Evolutionary conservation across 1,284 basidiomycete genomes (phyloP), one percentile per base, ranked within the genome.

Genomic region (Taiwanofungus camphoratus): DNA sequence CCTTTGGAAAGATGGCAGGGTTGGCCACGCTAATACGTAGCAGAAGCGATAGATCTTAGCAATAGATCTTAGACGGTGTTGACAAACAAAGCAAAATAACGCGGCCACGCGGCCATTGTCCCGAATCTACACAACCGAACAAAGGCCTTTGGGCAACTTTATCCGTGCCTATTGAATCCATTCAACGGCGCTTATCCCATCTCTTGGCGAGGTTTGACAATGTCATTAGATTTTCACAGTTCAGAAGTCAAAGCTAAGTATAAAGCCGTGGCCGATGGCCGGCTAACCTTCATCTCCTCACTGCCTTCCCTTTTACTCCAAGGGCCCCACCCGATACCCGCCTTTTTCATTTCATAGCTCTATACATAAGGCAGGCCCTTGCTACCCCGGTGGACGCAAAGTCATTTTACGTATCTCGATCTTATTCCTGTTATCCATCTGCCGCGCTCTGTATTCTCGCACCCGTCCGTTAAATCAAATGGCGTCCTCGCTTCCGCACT

Each of bases 291-390:
- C 49, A 46, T 50, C 48, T 50, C 50, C 55, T 55, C 52, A 35
- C 46, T 45, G 45, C 46, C 44, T 52, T 50, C 42, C 36, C 43
- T 50, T 54, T 53, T 45, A 35, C 46, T 48, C 52, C 55, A 8
- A 8, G 26, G 42, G 39, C 52, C 43, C 47, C 50, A 45, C 42
- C 45, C 47, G 42, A 59, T 59, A 61, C 56, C 59, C 56, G 31
- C 29, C 29, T 41, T 44, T 39, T 51, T 50, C 43, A 42, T 48
- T 52, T 46, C 39, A 55, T 53, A 48, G 48, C 41, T 13, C 38
- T 52, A 21, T 23, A 49, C 48, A 52, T 40, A 62, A 65, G 60
- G 64, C 65, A 56, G 63, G 61, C 57, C 64, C 57, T 64, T 58
- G 52, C 54, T 50, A 57, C 62, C 61, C 61, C 50, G 58, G 63